Conservation (phyloP, 345 rosid genomes). For the Viola odorata region DNA sequence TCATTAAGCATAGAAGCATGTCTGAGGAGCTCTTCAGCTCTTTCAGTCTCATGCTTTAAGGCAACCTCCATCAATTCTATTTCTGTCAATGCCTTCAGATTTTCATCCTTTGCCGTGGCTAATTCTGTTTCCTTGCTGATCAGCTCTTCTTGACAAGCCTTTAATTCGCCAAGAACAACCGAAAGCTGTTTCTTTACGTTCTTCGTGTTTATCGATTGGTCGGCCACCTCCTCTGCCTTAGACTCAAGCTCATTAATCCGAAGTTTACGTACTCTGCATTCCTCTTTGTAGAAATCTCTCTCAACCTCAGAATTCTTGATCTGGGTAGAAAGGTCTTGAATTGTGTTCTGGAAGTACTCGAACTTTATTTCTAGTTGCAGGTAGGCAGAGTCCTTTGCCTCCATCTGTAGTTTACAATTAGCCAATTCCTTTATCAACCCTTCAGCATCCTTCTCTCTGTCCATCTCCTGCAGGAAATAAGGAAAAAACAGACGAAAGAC, state of each 20-base stretch:
- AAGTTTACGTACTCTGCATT: conserved; percentile 18
- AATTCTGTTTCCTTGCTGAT: conserved; percentile 35
- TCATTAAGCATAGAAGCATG: conserved; percentile 26
- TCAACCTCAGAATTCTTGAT: conserved; percentile 33
- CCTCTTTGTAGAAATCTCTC: conserved; percentile 24
- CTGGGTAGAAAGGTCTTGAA: conserved; percentile 30
- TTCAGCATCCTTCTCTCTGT: conserved; percentile 27
- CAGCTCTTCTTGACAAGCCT: conserved; percentile 29
- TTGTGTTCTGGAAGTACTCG: conserved; percentile 28
- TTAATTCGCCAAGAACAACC: conserved; percentile 30
- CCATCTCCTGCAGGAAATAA: conserved; percentile 19
- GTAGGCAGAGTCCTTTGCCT: conserved; percentile 41
- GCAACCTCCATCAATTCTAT: conserved; percentile 32
- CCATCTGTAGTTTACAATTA: conserved; percentile 37
- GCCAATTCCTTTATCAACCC: conserved; percentile 38
- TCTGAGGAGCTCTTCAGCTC: conserved; percentile 28
- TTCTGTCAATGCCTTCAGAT: conserved; percentile 28
- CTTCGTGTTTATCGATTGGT: conserved; percentile 23
- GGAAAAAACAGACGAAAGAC: not conserved
- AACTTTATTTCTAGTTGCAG: conserved; percentile 30
- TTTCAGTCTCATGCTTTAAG: conserved; percentile 34
- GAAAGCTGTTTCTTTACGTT: conserved; percentile 28
- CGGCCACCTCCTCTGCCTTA: conserved; percentile 29
- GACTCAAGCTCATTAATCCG: conserved; percentile 28
- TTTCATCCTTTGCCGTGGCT: conserved; percentile 29